These are phyloP conservation scores for Gaultheria prostrata DNA, from an alignment of 148 eudicot species.

Conservation along the genomic window DNA sequence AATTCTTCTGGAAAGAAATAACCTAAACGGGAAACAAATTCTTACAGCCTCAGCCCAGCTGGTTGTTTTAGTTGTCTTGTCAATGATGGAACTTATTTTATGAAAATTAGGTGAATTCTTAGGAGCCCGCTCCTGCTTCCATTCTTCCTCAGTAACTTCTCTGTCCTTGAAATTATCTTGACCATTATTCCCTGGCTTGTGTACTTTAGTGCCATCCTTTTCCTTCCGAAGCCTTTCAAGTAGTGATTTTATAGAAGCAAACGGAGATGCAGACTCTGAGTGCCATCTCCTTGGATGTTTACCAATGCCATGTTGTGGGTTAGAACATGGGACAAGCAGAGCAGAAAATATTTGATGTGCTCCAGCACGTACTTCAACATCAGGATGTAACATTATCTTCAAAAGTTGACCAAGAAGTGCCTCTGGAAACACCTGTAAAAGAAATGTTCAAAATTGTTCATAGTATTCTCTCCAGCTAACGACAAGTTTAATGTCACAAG, in stretches of 20 bases:
- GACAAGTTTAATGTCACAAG: not conserved
- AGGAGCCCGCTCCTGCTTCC: conserved; percentile 50
- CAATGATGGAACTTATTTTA: conserved; percentile 62
- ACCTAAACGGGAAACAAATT: conserved; percentile 4
- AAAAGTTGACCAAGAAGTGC: conserved; percentile 76
- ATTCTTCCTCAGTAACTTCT: conserved; percentile 50
- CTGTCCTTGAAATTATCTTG: conserved; percentile 47
- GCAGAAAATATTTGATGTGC: conserved; percentile 78
- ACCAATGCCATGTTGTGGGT: conserved; percentile 31
- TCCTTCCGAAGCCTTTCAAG: conserved; percentile 84
- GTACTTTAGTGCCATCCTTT: conserved; percentile 37
- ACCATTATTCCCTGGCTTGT: conserved; percentile 34
- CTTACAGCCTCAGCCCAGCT: conserved; percentile 49
- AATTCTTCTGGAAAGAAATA: not conserved
- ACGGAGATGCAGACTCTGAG: conserved; percentile 49
- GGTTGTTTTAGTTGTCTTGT: conserved; percentile 55
- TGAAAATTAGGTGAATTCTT: conserved; percentile 65
- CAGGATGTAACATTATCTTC: conserved; percentile 83
- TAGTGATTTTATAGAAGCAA: conserved; percentile 71
- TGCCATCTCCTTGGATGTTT: conserved; percentile 55
- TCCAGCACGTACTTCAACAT: conserved; percentile 75
- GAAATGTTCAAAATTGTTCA: not conserved
- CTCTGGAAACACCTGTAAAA: conserved; percentile 76
- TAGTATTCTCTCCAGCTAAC: not conserved
- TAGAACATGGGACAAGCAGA: conserved; percentile 60